These are phyloP conservation scores for Quercus phellos DNA, from an alignment of 331 rosid species.

Conservation along the genomic window DNA sequence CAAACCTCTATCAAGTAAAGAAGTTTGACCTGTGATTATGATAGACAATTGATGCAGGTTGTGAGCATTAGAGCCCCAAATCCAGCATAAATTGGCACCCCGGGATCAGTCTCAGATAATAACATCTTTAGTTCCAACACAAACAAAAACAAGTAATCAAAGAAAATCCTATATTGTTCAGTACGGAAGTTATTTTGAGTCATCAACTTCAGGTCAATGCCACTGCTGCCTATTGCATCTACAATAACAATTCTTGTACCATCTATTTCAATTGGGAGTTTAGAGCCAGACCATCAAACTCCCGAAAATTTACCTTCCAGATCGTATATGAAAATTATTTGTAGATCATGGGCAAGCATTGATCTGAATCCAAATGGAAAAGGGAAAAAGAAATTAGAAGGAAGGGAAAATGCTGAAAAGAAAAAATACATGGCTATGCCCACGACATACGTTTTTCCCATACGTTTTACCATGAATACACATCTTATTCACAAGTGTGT, in stretches of 20 bases:
- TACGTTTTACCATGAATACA: no score
- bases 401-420: neutral
- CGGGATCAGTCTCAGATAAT: slow-evolving; percentile 70
- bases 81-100: slow-evolving; percentile 90
- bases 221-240: slow-evolving; percentile 85
- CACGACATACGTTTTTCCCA: no score
- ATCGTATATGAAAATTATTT: slow-evolving; percentile 76
- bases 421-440: neutral
- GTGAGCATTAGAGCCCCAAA: slow-evolving; percentile 97
- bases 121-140: slow-evolving; percentile 10
- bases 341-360: slow-evolving; percentile 95
- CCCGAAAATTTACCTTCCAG: slow-evolving; percentile 83
- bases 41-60: slow-evolving; percentile 81
- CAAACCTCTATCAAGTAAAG: neutral
- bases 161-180: neutral
- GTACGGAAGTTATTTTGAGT: no score
- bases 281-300: slow-evolving; percentile 77
- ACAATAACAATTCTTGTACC: slow-evolving; percentile 63
- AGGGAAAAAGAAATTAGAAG: neutral
- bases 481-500: no score
- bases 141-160: slow-evolving; percentile 2
- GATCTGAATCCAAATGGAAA: slow-evolving; percentile 51
- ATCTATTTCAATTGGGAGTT: slow-evolving; percentile 71
- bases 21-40: slow-evolving; percentile 79
- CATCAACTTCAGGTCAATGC: no score